Evolutionary conservation across 176 grass and related monocot genomes (phyloP).

Genomic region (Zea luxurians): DNA sequence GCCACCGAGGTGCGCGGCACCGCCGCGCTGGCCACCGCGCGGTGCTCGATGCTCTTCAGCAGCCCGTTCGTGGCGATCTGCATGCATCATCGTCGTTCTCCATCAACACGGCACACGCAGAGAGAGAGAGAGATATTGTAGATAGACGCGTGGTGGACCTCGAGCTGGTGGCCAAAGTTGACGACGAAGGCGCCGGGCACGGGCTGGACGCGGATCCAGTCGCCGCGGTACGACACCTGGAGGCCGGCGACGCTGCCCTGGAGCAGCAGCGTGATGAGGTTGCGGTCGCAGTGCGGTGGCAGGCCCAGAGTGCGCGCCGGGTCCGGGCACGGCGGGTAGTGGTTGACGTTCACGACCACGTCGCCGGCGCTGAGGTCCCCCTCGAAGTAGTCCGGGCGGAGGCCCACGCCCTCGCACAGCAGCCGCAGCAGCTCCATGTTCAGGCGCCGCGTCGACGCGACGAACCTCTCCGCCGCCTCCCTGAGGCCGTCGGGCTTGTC

Average conservation of each 20-base stretch:
- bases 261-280: conserved; percentile 60
- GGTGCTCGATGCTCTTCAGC: conserved; percentile 66
- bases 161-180: conserved; percentile 69
- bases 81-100: too few species aligned
- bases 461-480: conserved; percentile 46
- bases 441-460: conserved; percentile 40
- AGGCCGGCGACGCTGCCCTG: conserved; percentile 53
- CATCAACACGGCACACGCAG: too few species aligned
- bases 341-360: conserved; percentile 50
- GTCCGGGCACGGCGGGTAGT: conserved; percentile 11
- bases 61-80: conserved; percentile 67
- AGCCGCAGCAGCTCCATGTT: conserved; percentile 62
- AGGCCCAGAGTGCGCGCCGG: conserved; percentile 65
- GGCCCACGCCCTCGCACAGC: conserved; percentile 61
- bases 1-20: conserved; percentile 40
- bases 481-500: conserved; percentile 56
- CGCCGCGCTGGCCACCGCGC: conserved; percentile 38
- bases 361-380: conserved; percentile 51
- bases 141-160: too few species aligned
- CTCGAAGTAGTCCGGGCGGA: conserved; percentile 56
- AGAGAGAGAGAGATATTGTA: too few species aligned
- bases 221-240: conserved; percentile 50
- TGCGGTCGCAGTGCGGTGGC: conserved; percentile 74
- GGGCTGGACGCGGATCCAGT: conserved; percentile 48
- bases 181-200: conserved; percentile 53